Conservation (phyloP, 805 yeast species). For the Lachancea sp. region DNA sequence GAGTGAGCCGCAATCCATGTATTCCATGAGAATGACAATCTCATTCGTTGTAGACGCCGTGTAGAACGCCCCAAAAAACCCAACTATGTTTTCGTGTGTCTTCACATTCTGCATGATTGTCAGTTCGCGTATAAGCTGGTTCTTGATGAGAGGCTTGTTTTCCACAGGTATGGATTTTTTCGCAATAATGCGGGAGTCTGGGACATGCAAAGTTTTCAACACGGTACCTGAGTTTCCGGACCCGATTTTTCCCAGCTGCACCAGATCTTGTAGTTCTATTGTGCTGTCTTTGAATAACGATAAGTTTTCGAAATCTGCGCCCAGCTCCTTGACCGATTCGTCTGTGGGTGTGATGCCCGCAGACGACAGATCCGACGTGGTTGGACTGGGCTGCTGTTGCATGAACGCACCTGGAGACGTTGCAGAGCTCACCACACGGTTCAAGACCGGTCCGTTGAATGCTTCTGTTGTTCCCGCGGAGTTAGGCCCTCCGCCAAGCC, state of each 20-base stretch:
- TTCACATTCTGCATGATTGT: slow-evolving; percentile 87
- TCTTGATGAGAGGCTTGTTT: slow-evolving; percentile 38
- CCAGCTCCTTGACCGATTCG: slow-evolving; percentile 8
- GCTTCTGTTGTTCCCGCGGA: background rate
- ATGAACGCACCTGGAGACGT: slow-evolving; percentile 11
- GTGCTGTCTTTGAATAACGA: slow-evolving; percentile 17
- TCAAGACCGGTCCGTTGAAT: background rate
- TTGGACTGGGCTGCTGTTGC: slow-evolving; percentile 11
- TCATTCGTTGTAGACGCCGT: slow-evolving; percentile 46
- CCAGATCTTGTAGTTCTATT: slow-evolving; percentile 58
- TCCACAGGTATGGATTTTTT: slow-evolving; percentile 83
- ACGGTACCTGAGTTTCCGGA: slow-evolving; percentile 95
- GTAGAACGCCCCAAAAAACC: slow-evolving; percentile 85
- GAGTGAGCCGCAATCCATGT: slow-evolving; percentile 89
- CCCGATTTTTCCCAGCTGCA: slow-evolving; percentile 73
- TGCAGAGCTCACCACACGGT: slow-evolving; percentile 8
- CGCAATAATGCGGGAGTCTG: slow-evolving; percentile 85
- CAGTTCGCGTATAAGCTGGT: slow-evolving; percentile 79
- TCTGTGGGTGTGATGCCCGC: slow-evolving; percentile 8
- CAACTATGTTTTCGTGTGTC: slow-evolving; percentile 70
- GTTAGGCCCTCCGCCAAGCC: slow-evolving; percentile 26
- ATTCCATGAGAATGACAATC: slow-evolving; percentile 90
- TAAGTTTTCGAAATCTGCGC: slow-evolving; percentile 12
- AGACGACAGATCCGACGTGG: slow-evolving; percentile 11
- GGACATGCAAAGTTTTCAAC: slow-evolving; percentile 78